phyloP scores from a whole-genome alignment of 306 rosid genomes.

The Cucurbita maxima region DNA sequence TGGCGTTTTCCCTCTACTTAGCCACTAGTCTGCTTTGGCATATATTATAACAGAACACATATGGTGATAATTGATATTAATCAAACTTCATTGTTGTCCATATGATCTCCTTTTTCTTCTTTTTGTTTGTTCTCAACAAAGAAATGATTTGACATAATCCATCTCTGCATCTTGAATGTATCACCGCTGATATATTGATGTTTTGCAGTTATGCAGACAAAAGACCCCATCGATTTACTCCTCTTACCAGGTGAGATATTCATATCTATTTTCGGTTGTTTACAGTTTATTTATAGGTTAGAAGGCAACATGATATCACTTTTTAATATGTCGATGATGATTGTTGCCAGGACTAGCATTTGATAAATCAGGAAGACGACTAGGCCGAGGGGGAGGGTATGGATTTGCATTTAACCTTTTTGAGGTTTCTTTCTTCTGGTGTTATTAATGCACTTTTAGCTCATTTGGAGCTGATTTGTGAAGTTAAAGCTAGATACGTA shows the following conservation, averaged over 20 bases:
- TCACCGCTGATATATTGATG: slow-evolving; percentile 5
- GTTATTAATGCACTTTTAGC: not conserved
- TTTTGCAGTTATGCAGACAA: slow-evolving; percentile 80
- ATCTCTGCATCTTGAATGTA: slow-evolving; percentile 14
- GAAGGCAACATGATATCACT: not conserved
- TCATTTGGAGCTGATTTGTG: not conserved
- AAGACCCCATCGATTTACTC: slow-evolving; percentile 77
- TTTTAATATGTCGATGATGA: not conserved
- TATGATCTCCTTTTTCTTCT: not conserved
- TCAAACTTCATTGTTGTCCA: not conserved
- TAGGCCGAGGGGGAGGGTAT: slow-evolving; percentile 99
- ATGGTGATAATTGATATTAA: not conserved
- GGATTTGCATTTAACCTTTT: slow-evolving; percentile 10
- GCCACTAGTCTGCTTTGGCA: not conserved
- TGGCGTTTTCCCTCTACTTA: not conserved
- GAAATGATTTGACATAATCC: not conserved
- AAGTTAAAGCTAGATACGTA: not conserved
- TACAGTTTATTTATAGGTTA: not conserved
- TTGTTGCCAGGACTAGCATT: slow-evolving; percentile 69
- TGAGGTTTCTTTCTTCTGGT: not conserved
- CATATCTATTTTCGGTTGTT: not conserved
- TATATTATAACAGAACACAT: not conserved
- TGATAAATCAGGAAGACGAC: slow-evolving; percentile 79
- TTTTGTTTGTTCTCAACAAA: not conserved
- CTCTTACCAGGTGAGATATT: slow-evolving; percentile 69